Base-by-base conservation (phyloP, 1,284 basidiomycete genomes). In the Cryptococcus depauperatus region DNA sequence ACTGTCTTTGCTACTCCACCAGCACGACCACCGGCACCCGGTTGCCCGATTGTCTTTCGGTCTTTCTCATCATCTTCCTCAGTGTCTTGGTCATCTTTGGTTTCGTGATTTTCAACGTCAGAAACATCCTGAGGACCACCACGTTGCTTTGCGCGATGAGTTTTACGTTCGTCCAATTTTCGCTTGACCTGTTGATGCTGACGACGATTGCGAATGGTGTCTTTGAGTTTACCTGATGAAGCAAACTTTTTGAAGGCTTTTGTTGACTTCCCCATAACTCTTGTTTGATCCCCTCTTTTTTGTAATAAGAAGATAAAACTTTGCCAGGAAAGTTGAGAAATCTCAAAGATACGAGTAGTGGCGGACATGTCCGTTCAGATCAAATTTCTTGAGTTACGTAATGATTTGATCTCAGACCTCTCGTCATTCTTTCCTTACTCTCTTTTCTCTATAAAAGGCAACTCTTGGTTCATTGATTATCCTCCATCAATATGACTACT, bases 161-260 rank as follows among this genome's bases (percentile, higher is more conserved):
- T 34, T 42, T 56, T 62, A 41, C 80, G 73, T 37, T 76, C 73
- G 56, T 85, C 78, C n/a, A 79, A 75, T 66, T 81, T 82, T 66
- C 81, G 82, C 62, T 79, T 78, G 51, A 79, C 73, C 61, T 87
- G 79, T 59, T 88, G 82, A 58, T 84, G 78, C 57, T 85, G 83
- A 46, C 81, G 78, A 30, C 88, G 75, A 5, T 82, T 77, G 58
- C 86, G 78, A 48, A 95, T 92, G 26, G 81, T 80, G 55, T 85
- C 83, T 61, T 86, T 86, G 41, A 95, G 78, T 63, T 85, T 83
- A 1, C 90, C 90, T 47, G 84, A 87, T 2, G 85, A 76, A 9
- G 83, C 84, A 57, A 91, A 92, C 73, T 91, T 90, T 62, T 84
- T 81, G 14, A 83, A 84, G 1, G 85, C 79, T 69, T 90, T 90